A percentile compares a stretch with the other conserved stretches of the same genome.
Evolutionary conservation across 2,329 filamentous ascomycete species (phyloP).

Genomic region (Talaromyces sp.): DNA sequence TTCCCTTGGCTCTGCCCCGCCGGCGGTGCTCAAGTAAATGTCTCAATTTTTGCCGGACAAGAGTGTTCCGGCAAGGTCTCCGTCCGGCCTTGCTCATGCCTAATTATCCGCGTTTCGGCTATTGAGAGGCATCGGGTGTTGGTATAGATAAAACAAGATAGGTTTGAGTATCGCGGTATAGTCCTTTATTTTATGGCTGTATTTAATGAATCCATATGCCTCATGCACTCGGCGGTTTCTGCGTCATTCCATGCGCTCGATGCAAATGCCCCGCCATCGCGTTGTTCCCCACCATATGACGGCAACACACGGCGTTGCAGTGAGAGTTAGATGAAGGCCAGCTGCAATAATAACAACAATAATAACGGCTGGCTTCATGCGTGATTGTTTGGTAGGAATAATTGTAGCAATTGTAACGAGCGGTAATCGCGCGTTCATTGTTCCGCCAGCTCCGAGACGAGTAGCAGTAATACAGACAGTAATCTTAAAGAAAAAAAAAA

Average conservation of each 20-base stretch:
- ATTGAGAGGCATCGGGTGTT: slow-evolving; percentile 1
- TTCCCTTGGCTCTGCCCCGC: not conserved
- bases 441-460: not conserved
- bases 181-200: not conserved
- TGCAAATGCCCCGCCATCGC: not conserved
- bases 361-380: too few relatives aligned
- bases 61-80: slow-evolving; percentile 7
- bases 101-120: slow-evolving; percentile 2
- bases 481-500: not conserved
- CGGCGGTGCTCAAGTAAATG: not conserved
- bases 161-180: not conserved
- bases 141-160: not conserved
- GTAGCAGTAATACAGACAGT: not conserved
- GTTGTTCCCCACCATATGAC: not conserved
- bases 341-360: not conserved
- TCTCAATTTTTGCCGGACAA: slow-evolving; percentile 7
- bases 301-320: not conserved
- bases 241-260: not conserved
- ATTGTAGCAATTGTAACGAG: not conserved
- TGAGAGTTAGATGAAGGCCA: not conserved
- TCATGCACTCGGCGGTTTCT: not conserved
- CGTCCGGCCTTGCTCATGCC: not conserved
- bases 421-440: not conserved
- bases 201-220: not conserved
- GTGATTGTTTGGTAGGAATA: not conserved